Evolutionary conservation across 2,329 filamentous ascomycete genomes (phyloP).

Genomic region (Nemania serpens): DNA sequence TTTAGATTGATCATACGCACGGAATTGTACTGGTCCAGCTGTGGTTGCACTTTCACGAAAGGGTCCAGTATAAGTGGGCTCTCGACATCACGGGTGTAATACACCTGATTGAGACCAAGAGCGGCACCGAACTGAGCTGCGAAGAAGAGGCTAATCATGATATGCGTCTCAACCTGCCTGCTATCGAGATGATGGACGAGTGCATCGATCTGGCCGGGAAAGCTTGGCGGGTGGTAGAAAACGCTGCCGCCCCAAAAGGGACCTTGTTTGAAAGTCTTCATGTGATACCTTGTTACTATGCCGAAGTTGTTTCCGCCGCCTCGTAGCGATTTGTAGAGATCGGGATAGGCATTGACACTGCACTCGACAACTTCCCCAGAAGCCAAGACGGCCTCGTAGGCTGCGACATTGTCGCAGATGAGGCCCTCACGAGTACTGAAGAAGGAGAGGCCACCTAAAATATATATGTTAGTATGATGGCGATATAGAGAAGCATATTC

Average conservation of each 20-base stretch:
- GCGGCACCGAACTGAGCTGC: slow-evolving; percentile 5
- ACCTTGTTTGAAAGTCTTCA: slow-evolving; percentile 14
- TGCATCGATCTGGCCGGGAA: slow-evolving; percentile 32
- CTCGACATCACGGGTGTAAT: slow-evolving; percentile 15
- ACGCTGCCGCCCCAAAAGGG: slow-evolving; percentile 27
- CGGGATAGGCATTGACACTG: neutral
- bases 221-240: slow-evolving; percentile 29
- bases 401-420: slow-evolving; percentile 18
- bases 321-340: slow-evolving; percentile 1
- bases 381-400: slow-evolving; percentile 15
- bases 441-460: slow-evolving; percentile 24
- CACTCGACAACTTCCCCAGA: slow-evolving; percentile 6
- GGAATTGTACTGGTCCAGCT: slow-evolving; percentile 18
- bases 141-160: slow-evolving; percentile 34
- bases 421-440: slow-evolving; percentile 21
- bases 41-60: slow-evolving; percentile 12
- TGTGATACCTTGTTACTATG: slow-evolving; percentile 2
- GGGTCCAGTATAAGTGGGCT: slow-evolving; percentile 19
- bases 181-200: slow-evolving; percentile 29
- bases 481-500: too few species aligned
- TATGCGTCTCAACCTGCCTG: slow-evolving; percentile 30
- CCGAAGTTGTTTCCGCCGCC: slow-evolving; percentile 22
- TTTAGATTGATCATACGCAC: slow-evolving; percentile 7
- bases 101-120: slow-evolving; percentile 21
- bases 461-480: neutral